Conservation (phyloP, 805 yeast genomes). For the Schizosaccharomyces japonicus region DNA sequence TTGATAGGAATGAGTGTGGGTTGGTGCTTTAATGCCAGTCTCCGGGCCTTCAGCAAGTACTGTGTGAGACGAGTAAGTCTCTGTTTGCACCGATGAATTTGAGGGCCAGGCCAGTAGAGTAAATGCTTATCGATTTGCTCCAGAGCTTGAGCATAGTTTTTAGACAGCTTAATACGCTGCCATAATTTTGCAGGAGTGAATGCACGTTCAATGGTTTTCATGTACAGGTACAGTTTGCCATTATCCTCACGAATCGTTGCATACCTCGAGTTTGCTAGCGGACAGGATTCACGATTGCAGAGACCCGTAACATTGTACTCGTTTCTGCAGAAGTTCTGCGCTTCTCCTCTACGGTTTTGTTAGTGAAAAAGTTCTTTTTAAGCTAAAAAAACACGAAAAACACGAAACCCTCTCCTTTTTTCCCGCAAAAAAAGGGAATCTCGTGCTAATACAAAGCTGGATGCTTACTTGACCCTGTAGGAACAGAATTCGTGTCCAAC, state of each 20-base stretch:
- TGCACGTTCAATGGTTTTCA: conserved; percentile 94
- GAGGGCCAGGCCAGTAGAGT: conserved; percentile 77
- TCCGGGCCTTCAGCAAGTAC: conserved; percentile 82
- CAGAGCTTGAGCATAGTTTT: conserved; percentile 70
- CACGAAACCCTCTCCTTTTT: too few relatives aligned
- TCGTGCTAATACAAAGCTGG: too few relatives aligned
- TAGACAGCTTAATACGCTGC: conserved; percentile 81
- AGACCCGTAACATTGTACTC: conserved; percentile 85
- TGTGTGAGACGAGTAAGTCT: conserved; percentile 84
- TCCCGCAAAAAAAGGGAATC: too few relatives aligned
- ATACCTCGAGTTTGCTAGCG: conserved; percentile 78
- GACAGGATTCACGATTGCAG: conserved; percentile 84
- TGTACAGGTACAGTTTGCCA: conserved; percentile 62
- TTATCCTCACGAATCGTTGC: conserved; percentile 67
- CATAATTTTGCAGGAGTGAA: conserved; percentile 84
- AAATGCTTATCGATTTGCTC: conserved; percentile 71
- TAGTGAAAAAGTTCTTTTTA: not conserved
- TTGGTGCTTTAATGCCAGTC: conserved; percentile 53
- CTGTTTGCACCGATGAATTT: conserved; percentile 85
- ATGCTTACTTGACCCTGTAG: conserved; percentile 41
- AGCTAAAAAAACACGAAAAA: not conserved
- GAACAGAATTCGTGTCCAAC: conserved; percentile 90
- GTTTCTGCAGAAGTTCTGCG: conserved; percentile 59
- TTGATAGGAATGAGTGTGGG: conserved; percentile 81
- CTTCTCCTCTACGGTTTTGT: conserved; percentile 48